Percentiles rank a stretch among this genome's conserved stretches.
These are phyloP conservation scores for Crithidia bombi DNA, from an alignment of 208 protist genomes.

Conservation along the genomic window DNA sequence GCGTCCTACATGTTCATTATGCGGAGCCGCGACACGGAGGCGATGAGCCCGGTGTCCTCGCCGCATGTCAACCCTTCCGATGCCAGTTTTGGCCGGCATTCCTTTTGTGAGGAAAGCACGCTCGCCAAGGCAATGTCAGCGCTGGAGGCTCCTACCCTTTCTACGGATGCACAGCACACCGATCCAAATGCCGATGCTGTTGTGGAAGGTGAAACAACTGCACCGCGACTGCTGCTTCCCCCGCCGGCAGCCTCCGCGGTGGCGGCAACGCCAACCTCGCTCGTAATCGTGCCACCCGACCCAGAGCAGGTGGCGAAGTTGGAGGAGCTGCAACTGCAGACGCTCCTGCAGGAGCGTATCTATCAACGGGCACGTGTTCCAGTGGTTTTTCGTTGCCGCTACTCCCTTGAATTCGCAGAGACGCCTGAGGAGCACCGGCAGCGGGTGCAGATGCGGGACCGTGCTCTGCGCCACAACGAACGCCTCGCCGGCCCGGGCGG, in stretches of 20 bases:
- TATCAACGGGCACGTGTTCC: constrained; percentile 29
- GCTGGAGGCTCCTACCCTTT: not conserved
- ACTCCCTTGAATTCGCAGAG: constrained; percentile 31
- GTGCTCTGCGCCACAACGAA: constrained; percentile 18
- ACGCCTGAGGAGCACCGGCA: constrained; percentile 25
- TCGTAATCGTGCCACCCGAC: not conserved
- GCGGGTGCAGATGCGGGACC: constrained; percentile 24
- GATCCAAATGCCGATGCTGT: not conserved
- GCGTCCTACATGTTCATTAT: constrained; percentile 46
- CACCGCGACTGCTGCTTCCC: not conserved
- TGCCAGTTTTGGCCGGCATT: not conserved
- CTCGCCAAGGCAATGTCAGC: not conserved
- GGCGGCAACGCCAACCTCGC: not conserved
- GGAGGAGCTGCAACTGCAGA: constrained; percentile 31
- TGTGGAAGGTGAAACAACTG: not conserved
- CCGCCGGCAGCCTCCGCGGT: not conserved
- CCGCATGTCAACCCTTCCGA: not conserved
- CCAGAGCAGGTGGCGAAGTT: constrained; percentile 9
- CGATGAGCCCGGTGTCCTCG: constrained; percentile 18
- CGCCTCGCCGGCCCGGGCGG: constrained; percentile 7
- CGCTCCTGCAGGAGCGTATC: constrained; percentile 32
- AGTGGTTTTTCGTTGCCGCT: constrained; percentile 42
- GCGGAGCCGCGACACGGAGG: constrained; percentile 39
- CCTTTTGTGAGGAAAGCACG: not conserved
- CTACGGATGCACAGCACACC: not conserved